Percentiles rank a stretch among this genome's conserved stretches.
Conservation (phyloP, 495 filamentous ascomycete species). For the Lasiosphaeriaceae sp. region DNA sequence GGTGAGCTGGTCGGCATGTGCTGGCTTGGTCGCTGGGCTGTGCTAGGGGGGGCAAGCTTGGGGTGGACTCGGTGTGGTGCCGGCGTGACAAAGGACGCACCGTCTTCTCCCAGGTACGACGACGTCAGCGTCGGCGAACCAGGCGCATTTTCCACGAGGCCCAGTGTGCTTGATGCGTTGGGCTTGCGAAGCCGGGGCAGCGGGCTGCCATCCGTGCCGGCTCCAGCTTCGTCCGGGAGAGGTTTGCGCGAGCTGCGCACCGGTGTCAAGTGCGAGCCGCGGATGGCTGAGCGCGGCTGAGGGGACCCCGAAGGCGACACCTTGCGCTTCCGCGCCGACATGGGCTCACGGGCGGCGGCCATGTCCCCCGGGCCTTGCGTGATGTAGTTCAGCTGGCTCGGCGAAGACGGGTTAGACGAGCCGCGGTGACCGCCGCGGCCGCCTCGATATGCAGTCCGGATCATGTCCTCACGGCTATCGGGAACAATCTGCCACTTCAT, state of each 20-base stretch:
- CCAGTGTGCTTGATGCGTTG: slow-evolving; percentile 47
- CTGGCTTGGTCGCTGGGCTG: slow-evolving; percentile 83
- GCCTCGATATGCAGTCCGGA: slow-evolving; percentile 42
- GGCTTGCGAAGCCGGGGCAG: slow-evolving; percentile 47
- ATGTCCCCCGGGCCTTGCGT: slow-evolving; percentile 45
- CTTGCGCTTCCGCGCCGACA: slow-evolving; percentile 45
- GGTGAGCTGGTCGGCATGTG: slow-evolving; percentile 94
- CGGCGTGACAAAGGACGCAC: slow-evolving; percentile 68
- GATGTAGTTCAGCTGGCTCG: slow-evolving; percentile 48
- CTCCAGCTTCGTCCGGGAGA: slow-evolving; percentile 36
- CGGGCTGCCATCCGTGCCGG: slow-evolving; percentile 49
- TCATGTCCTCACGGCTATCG: slow-evolving; percentile 71
- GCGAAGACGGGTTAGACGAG: slow-evolving; percentile 55
- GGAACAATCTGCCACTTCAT: slow-evolving; percentile 96
- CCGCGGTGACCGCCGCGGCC: slow-evolving; percentile 56
- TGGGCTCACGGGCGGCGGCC: slow-evolving; percentile 38
- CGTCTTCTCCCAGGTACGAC: slow-evolving; percentile 51
- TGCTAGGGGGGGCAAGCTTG: slow-evolving; percentile 80
- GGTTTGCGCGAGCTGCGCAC: slow-evolving; percentile 59
- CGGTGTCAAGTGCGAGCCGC: slow-evolving; percentile 50
- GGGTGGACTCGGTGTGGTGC: slow-evolving; percentile 81
- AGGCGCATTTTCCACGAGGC: slow-evolving; percentile 54
- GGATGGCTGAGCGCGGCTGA: slow-evolving; percentile 41
- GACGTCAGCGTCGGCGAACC: slow-evolving; percentile 71
- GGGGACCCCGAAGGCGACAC: slow-evolving; percentile 48